Base-by-base conservation (phyloP, 176 grass and related monocot species). In the Pontederia paniculata region DNA sequence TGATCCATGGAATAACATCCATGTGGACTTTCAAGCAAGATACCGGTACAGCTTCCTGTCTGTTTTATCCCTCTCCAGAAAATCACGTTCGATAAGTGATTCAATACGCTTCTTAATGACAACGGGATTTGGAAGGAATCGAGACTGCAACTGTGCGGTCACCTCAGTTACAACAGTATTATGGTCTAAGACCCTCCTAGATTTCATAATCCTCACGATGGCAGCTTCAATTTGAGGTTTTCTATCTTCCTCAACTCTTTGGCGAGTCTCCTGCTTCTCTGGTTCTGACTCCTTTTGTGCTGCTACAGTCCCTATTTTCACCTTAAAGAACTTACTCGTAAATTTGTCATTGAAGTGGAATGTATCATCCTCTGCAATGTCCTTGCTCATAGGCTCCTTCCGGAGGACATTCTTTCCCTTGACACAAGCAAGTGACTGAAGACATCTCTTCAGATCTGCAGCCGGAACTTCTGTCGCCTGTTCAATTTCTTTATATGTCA, bases 341-440 rank as follows among this genome's bases (percentile, higher is more conserved):
- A 96, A 96, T 69, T 96, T 96, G 58, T 96, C 91, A 49, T 96
- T 89, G 45, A 89, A 86, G 67, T 62, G 83, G 62, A 96, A 96
- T 54, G 76, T 64, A 45, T 96, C 91, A 77, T 89, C 85, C 75
- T 89, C 90, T 1, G 91, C 86, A 52, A 89, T 96, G 65, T 96
- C 85, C 72, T 89, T 96, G 82, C 90, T 96, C 90, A 96, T 89
- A 17, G 90, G 85, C 53, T 96, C 85, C 73, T 96, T 96, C 13
- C 85, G 69, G 20, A 96, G 76, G 54, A 96, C 85, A 62, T 96
- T 96, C 73, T 96, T 89, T 58, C 90, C 90, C 74, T 89, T 89
- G 17, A 96, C 91, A 57, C 82, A 96, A 77, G 90, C 90, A 76
- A 89, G 82, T 9, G 91, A 96, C 47, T 96, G 91, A 31, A 96